These are phyloP conservation scores for Dactylellina sp. DNA, from an alignment of 2,329 filamentous ascomycete species.

Conservation along the genomic window DNA sequence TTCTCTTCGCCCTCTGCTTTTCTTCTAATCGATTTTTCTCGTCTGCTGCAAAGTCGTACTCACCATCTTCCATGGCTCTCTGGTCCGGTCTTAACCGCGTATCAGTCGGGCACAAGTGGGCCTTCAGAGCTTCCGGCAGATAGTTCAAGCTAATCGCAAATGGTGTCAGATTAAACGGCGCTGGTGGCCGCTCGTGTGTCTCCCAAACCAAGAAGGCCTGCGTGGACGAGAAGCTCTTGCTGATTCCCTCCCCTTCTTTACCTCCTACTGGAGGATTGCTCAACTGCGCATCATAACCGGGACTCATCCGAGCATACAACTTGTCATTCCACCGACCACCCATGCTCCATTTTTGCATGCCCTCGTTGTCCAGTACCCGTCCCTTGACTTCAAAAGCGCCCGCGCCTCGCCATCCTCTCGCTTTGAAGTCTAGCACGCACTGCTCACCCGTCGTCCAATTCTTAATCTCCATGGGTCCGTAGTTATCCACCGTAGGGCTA, in stretches of 20 bases:
- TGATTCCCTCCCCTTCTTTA: conserved; percentile 25
- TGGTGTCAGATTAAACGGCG: conserved; percentile 95
- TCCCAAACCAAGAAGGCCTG: conserved; percentile 94
- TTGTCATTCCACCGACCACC: conserved; percentile 98
- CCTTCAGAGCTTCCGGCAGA: conserved; percentile 81
- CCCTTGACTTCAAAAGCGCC: conserved; percentile 90
- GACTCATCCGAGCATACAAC: conserved; percentile 91
- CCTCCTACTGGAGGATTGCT: conserved; percentile 66
- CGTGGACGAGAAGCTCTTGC: conserved; percentile 66
- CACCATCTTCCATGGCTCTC: conserved; percentile 97
- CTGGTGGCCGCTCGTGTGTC: conserved; percentile 80
- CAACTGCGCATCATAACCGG: conserved; percentile 83
- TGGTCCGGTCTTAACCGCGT: conserved; percentile 94
- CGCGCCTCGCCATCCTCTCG: conserved; percentile 93
- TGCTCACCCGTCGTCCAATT: conserved; percentile 96
- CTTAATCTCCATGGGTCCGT: conserved; percentile 95
- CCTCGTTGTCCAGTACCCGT: conserved; percentile 81
- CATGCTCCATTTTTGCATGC: conserved; percentile 86
- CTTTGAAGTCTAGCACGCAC: conserved; percentile 91
- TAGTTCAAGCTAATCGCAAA: conserved; percentile 96
- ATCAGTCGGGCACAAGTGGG: conserved; percentile 88
- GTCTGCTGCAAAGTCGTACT: conserved; percentile 89
- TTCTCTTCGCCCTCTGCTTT: conserved; percentile 81
- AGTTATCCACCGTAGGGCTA: conserved; percentile 96
- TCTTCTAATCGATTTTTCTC: conserved; percentile 97